phyloP scores from a whole-genome alignment of 2,329 filamentous ascomycete genomes.

The Phyllosticta citrichinensis region DNA sequence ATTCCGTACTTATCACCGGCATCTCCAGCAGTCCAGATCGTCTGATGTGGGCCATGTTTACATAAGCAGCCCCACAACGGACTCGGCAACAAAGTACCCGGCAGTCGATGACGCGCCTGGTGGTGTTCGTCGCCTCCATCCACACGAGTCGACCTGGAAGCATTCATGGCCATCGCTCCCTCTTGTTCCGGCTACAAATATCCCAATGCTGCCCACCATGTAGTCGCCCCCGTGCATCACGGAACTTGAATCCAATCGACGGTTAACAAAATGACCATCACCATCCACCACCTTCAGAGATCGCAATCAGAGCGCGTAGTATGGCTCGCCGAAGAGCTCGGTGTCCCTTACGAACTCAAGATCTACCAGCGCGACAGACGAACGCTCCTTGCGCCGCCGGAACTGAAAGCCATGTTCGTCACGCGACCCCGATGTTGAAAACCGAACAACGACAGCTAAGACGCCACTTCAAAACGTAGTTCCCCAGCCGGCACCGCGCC shows the following conservation, averaged over 20 bases:
- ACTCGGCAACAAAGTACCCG: not conserved
- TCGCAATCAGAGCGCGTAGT: constrained; percentile 55
- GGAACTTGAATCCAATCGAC: not conserved
- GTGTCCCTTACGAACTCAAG: constrained; percentile 42
- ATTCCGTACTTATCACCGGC: not conserved
- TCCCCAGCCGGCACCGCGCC: constrained; percentile 46
- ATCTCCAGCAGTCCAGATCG: not conserved
- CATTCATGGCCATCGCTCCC: not conserved
- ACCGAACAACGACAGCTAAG: constrained; percentile 5
- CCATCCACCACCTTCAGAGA: constrained; percentile 28
- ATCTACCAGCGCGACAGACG: constrained; percentile 37
- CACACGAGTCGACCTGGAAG: not conserved
- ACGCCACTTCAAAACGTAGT: constrained; percentile 28
- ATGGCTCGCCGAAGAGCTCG: constrained; percentile 57
- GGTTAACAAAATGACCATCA: constrained; percentile 13
- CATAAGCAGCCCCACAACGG: not conserved
- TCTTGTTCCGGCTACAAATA: not conserved
- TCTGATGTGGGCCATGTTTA: not conserved
- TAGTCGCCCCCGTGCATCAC: not conserved
- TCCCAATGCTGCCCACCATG: not conserved
- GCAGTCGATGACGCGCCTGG: not conserved
- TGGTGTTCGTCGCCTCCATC: not conserved
- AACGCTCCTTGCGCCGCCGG: constrained; percentile 18
- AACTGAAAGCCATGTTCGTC: constrained; percentile 20
- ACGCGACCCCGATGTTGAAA: not conserved